Conservation (phyloP, 768 basidiomycete species). For the Russula emetica region DNA sequence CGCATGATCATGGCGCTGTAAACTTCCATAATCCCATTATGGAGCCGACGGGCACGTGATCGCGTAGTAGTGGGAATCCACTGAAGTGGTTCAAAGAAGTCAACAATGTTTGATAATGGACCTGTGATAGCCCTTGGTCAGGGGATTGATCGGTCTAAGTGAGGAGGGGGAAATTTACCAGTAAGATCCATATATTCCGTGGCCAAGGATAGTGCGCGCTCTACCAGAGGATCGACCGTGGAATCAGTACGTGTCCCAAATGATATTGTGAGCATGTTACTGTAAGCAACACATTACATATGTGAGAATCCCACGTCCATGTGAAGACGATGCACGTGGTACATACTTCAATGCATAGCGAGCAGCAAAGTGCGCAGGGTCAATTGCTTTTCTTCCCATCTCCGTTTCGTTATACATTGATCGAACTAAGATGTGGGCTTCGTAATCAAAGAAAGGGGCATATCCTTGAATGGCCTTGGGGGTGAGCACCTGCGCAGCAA, state of each 20-base stretch:
- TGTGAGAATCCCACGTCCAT: conserved; percentile 9
- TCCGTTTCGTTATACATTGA: conserved; percentile 37
- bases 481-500: conserved; percentile 37
- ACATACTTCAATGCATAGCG: conserved; percentile 35
- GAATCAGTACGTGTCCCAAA: conserved; percentile 43
- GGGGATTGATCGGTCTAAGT: neutral
- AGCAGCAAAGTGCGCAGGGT: conserved; percentile 41
- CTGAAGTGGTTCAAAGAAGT: conserved; percentile 44
- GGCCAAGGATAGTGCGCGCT: conserved; percentile 37
- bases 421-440: conserved; percentile 40
- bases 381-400: conserved; percentile 36
- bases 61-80: conserved; percentile 39
- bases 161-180: conserved; percentile 6
- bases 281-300: conserved; percentile 26
- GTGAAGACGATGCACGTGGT: neutral
- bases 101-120: conserved; percentile 43
- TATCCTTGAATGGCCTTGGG: conserved; percentile 38
- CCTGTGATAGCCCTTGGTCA: conserved; percentile 28
- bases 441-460: conserved; percentile 38
- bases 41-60: conserved; percentile 40
- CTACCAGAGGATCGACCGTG: conserved; percentile 39
- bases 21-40: conserved; percentile 34
- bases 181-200: conserved; percentile 44
- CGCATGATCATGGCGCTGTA: conserved; percentile 36
- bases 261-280: conserved; percentile 45